Conservation (phyloP, 208 protist genomes). For the Vickermania ingenoplastis region DNA sequence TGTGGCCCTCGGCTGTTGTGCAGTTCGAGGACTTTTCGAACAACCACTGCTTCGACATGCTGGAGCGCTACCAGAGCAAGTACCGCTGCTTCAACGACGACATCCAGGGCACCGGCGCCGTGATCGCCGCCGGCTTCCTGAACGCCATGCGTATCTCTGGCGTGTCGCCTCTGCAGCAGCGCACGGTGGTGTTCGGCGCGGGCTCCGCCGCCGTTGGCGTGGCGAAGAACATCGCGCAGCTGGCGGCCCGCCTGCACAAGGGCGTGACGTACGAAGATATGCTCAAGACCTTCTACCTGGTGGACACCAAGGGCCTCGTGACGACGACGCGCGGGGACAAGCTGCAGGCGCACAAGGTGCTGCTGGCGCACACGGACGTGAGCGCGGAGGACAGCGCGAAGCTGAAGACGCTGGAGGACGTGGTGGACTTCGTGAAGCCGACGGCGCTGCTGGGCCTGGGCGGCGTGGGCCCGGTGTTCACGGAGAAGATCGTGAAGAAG, state of each 20-base stretch:
- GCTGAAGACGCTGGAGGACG: constrained; percentile 40
- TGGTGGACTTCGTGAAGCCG: constrained; percentile 89
- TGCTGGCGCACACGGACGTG: constrained; percentile 79
- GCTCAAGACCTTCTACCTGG: constrained; percentile 80
- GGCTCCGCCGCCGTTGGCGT: constrained; percentile 93
- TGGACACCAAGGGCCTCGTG: constrained; percentile 90
- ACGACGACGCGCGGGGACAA: constrained; percentile 73
- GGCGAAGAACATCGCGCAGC: constrained; percentile 86
- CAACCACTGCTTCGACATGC: constrained; percentile 90
- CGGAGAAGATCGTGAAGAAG: constrained; percentile 83
- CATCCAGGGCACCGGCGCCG: constrained; percentile 96
- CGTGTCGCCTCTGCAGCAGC: constrained; percentile 42
- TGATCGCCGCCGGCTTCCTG: constrained; percentile 89
- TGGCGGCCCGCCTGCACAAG: constrained; percentile 51
- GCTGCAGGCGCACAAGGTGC: constrained; percentile 80
- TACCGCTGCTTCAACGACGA: constrained; percentile 97
- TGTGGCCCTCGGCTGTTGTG: constrained; percentile 77
- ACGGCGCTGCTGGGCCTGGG: constrained; percentile 93
- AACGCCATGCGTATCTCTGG: constrained; percentile 73
- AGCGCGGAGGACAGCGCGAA: constrained; percentile 49
- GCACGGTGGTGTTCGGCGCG: constrained; percentile 88
- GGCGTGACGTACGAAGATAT: constrained; percentile 60
- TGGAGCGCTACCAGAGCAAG: constrained; percentile 89
- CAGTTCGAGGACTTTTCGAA: constrained; percentile 97
- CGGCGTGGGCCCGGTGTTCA: constrained; percentile 89